Evolutionary conservation across 352 stramenopile species (phyloP).

Genomic region (Phytophthora hybrid): DNA sequence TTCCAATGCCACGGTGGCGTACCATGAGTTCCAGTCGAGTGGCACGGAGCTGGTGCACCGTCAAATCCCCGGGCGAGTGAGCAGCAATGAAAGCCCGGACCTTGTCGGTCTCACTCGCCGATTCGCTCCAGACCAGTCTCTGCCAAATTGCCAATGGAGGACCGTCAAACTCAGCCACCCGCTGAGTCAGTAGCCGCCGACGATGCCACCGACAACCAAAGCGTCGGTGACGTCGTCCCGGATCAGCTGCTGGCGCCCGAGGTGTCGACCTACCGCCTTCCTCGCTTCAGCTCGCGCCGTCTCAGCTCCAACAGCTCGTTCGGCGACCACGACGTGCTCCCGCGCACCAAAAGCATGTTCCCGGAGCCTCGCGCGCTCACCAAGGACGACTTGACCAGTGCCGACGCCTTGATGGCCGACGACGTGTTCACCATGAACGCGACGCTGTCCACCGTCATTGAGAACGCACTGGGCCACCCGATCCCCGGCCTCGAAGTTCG

Average conservation of each 20-base stretch:
- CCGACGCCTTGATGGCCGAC: slow-evolving; percentile 60
- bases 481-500: slow-evolving; percentile 66
- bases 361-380: slow-evolving; percentile 37
- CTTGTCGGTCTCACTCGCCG: slow-evolving; percentile 9
- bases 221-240: slow-evolving; percentile 26
- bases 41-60: not conserved
- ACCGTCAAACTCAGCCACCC: slow-evolving; percentile 1
- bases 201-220: slow-evolving; percentile 22
- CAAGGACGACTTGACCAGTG: slow-evolving; percentile 49
- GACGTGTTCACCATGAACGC: slow-evolving; percentile 66
- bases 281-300: slow-evolving; percentile 43
- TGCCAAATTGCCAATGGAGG: slow-evolving; percentile 7
- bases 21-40: not conserved
- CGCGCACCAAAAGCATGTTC: slow-evolving; percentile 43
- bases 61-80: slow-evolving; percentile 6
- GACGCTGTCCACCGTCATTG: slow-evolving; percentile 53
- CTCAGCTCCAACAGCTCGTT: slow-evolving; percentile 30
- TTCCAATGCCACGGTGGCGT: too few relatives aligned
- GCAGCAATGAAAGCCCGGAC: slow-evolving; percentile 2
- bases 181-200: not conserved
- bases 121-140: not conserved
- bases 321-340: slow-evolving; percentile 17
- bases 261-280: slow-evolving; percentile 38
- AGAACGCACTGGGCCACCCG: slow-evolving; percentile 51
- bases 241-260: slow-evolving; percentile 30